These are phyloP conservation scores for Inosperma sp. DNA, from an alignment of 768 basidiomycete species.

Conservation along the genomic window DNA sequence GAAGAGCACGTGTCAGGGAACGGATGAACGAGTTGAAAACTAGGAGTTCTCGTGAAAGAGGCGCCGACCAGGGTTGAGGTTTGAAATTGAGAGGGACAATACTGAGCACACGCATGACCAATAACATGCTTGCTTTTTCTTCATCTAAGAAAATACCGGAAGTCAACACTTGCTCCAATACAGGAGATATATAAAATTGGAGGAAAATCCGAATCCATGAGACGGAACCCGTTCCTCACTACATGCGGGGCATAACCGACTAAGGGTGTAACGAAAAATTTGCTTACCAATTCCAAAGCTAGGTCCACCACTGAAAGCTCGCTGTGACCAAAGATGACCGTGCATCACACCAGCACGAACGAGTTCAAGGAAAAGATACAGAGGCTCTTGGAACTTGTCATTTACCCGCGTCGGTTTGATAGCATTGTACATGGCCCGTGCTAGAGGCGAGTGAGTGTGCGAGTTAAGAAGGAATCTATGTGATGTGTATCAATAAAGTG, in stretches of 20 bases:
- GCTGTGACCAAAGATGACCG: conserved; percentile 83
- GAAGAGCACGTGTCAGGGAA: conserved; percentile 83
- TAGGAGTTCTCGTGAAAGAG: conserved; percentile 90
- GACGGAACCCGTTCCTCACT: too few relatives aligned
- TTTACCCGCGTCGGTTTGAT: conserved; percentile 76
- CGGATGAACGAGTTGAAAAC: conserved; percentile 99
- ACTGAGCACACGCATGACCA: conserved; percentile 95
- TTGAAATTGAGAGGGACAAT: conserved; percentile 95
- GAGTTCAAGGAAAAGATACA: conserved; percentile 93
- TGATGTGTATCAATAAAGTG: too few relatives aligned
- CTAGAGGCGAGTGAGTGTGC: conserved; percentile 85
- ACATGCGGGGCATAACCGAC: background rate
- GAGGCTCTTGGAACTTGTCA: conserved; percentile 97
- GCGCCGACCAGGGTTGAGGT: conserved; percentile 93
- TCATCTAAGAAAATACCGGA: conserved; percentile 53
- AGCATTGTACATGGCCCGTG: conserved; percentile 86
- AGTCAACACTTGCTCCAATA: background rate
- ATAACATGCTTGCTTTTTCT: conserved; percentile 88
- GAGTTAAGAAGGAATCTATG: conserved; percentile 81
- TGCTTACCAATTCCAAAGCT: conserved; percentile 84
- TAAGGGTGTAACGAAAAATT: conserved; percentile 15
- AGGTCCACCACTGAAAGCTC: conserved; percentile 90
- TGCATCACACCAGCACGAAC: conserved; percentile 97
- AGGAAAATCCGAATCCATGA: too few relatives aligned
- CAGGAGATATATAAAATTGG: background rate